Evolutionary conservation across 2,329 filamentous ascomycete species (phyloP).

Genomic region (Penicillium brevicompactum): DNA sequence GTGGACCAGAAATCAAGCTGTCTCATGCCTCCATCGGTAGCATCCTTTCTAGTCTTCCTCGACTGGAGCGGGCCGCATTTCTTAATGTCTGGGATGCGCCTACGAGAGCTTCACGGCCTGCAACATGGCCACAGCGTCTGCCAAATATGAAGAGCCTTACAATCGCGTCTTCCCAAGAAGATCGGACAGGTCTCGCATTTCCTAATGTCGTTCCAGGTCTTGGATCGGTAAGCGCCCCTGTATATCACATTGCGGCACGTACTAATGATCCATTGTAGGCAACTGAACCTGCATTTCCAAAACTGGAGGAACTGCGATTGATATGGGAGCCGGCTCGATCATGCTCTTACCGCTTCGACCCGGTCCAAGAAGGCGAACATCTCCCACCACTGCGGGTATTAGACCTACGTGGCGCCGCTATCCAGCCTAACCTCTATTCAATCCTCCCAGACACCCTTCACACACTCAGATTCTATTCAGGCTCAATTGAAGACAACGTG

Average conservation of each 20-base stretch:
- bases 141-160: slow-evolving; percentile 36
- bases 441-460: slow-evolving; percentile 32
- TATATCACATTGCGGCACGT: neutral
- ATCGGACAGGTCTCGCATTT: neutral
- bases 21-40: slow-evolving; percentile 27
- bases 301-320: slow-evolving; percentile 37
- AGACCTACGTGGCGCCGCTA: slow-evolving; percentile 29
- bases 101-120: neutral
- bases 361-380: slow-evolving; percentile 11
- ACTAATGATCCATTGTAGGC: slow-evolving; percentile 1
- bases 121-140: slow-evolving; percentile 24
- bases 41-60: slow-evolving; percentile 28
- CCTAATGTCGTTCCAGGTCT: slow-evolving; percentile 17
- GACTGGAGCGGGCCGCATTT: slow-evolving; percentile 31
- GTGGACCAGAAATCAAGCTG: slow-evolving; percentile 28
- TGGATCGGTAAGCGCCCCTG: slow-evolving; percentile 1
- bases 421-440: slow-evolving; percentile 18
- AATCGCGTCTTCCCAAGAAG: slow-evolving; percentile 18
- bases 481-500: slow-evolving; percentile 6
- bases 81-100: slow-evolving; percentile 17
- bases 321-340: slow-evolving; percentile 27
- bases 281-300: slow-evolving; percentile 22
- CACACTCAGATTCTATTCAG: slow-evolving; percentile 30
- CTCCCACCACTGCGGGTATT: slow-evolving; percentile 29
- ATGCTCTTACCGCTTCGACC: slow-evolving; percentile 15